A percentile compares a stretch with the other conserved stretches of the same genome.
phyloP scores from a whole-genome alignment of 176 grass and related monocot genomes.

The Cenchrus purpureus region DNA sequence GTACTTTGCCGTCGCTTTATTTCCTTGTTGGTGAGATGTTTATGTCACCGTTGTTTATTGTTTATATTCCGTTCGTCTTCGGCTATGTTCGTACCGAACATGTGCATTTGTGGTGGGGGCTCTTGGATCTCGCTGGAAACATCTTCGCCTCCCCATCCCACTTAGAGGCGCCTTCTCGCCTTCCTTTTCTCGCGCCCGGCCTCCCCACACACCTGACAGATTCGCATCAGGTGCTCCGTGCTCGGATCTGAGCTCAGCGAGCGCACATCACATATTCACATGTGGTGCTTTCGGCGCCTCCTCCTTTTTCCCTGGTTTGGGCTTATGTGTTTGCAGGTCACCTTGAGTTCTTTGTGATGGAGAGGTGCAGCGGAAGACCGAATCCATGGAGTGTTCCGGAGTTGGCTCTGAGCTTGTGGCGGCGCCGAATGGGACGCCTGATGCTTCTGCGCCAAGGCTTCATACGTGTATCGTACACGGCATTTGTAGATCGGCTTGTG shows the following conservation, averaged over 20 bases:
- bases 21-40: conserved; percentile 12
- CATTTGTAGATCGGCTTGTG: too few relatives aligned
- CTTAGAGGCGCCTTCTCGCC: neutral
- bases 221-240: neutral
- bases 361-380: too few relatives aligned
- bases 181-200: neutral
- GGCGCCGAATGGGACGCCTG: too few relatives aligned
- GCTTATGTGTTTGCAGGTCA: too few relatives aligned
- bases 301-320: neutral
- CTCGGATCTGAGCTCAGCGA: neutral
- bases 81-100: neutral
- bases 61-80: neutral
- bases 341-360: too few relatives aligned
- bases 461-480: too few relatives aligned
- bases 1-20: conserved; percentile 18
- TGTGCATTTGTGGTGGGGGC: neutral
- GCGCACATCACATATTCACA: neutral
- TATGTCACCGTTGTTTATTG: conserved; percentile 22
- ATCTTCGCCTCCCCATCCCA: neutral
- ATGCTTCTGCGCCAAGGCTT: too few relatives aligned
- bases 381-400: too few relatives aligned
- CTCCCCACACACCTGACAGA: neutral
- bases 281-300: neutral
- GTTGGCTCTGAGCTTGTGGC: too few relatives aligned
- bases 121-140: neutral